Base-by-base conservation (phyloP, 1,139 yeast species). In the Saccharomyces hybrid region DNA sequence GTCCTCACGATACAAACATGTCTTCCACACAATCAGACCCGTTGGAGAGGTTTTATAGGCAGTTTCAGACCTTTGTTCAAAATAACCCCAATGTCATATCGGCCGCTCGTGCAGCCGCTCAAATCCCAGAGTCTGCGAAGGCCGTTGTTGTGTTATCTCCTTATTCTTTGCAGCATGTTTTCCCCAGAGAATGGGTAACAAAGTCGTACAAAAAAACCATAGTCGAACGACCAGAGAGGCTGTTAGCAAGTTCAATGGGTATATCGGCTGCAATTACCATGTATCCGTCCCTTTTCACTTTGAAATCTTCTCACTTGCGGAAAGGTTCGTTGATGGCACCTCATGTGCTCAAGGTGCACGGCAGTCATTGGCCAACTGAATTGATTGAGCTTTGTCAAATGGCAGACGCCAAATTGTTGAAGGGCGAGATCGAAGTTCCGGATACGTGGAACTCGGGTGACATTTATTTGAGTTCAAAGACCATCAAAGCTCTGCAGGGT, bases 361-460 rank as follows among this genome's bases (percentile, higher is more conserved):
- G 96, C 1, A 69, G 72, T 29, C 76, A 78, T 47, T 88, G 95
- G 95, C 89, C 91, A 2, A 71, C 76, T 46, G 75, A 78, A 57
- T 71, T 88, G 38, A 74, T 79, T 58, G 78, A 80, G 54, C 69
- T 87, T 38, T 86, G 95, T 66, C 68, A 75, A 32, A 81, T 78
- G 42, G 81, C 88, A 29, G 80, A 77, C 50, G 78, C 70, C 0
- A 84, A 83, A 65, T 73, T 87, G 51, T 71, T 70, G n/a, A 70
- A 74, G 3, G 79, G 81, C 29, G 73, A 82, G 61, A 62, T 87
- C 9, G 96, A 88, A 67, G 91, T 88, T 1, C 95, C 96, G 0
- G 82, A 79, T 20, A 82, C 79, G 54, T 88, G 96, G 95, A 87
- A 88, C 58, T 79, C 86, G 3, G 95, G 95, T 6, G 96, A 88